A percentile compares a stretch with the other conserved stretches of the same genome.
Evolutionary conservation across 768 basidiomycete species (phyloP).

Genomic region (Rhizopogon vulgaris): DNA sequence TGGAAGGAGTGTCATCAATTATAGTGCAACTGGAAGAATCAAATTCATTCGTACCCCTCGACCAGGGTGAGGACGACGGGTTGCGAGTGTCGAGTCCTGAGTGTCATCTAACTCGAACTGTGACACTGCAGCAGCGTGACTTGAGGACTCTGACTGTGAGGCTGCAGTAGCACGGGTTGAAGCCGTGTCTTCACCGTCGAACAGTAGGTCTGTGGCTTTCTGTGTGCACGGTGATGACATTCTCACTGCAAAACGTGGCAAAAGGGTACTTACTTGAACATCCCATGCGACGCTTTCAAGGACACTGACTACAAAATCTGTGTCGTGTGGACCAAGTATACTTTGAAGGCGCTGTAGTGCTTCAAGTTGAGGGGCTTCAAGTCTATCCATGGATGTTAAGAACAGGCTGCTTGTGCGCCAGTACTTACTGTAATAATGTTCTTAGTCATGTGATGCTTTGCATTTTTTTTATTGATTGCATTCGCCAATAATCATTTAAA

Average conservation of each 20-base stretch:
- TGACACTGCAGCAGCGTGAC: constrained; percentile 21
- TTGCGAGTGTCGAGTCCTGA: constrained; percentile 25
- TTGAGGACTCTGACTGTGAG: constrained; percentile 20
- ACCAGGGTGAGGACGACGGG: constrained; percentile 5
- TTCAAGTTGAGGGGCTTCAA: constrained; percentile 7
- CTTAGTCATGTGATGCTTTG: neutral
- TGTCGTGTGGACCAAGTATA: constrained; percentile 34
- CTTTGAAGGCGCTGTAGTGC: constrained; percentile 12
- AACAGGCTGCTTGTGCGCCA: too few species aligned
- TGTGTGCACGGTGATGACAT: neutral
- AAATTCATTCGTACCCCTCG: constrained; percentile 10
- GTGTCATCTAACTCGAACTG: constrained; percentile 50
- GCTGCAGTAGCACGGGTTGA: constrained; percentile 8
- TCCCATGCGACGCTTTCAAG: constrained; percentile 65
- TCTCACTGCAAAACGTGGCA: neutral
- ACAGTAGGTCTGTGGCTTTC: constrained; percentile 6
- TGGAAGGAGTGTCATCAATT: constrained; percentile 7
- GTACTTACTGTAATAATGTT: too few species aligned
- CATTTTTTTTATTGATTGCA: neutral
- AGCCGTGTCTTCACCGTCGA: neutral
- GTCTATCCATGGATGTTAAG: constrained; percentile 8
- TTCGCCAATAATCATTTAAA: too few species aligned
- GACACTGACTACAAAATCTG: constrained; percentile 54
- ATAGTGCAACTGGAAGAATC: constrained; percentile 9
- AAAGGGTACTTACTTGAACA: constrained; percentile 44